Conservation (phyloP, 2,329 filamentous ascomycete species). For the Epichloe coenophiala region DNA sequence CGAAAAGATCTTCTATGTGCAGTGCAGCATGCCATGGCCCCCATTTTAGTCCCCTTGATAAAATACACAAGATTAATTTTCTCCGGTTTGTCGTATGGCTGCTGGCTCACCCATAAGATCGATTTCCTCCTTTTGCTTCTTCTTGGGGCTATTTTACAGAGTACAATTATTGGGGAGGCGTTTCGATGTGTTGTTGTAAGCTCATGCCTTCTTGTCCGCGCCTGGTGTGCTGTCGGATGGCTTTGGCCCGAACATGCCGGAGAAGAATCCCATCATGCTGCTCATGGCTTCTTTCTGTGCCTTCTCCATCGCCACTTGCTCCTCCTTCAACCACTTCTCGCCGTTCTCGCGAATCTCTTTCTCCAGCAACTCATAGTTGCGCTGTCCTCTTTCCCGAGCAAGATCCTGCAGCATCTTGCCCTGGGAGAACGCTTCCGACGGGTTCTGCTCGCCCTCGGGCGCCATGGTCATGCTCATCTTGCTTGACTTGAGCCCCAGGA, state of each 20-base stretch:
- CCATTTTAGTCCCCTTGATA: neutral
- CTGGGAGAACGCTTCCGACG: constrained; percentile 67
- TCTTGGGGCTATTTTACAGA: neutral
- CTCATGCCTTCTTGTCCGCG: constrained; percentile 9
- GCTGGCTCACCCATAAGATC: neutral
- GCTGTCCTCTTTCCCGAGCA: constrained; percentile 80
- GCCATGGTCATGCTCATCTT: constrained; percentile 48
- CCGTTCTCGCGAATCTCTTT: constrained; percentile 87
- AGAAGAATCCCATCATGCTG: constrained; percentile 72
- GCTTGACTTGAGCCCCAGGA: constrained; percentile 65
- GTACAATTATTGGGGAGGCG: neutral
- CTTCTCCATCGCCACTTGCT: constrained; percentile 78
- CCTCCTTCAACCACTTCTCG: constrained; percentile 90
- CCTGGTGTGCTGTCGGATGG: constrained; percentile 3
- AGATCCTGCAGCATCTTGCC: constrained; percentile 97
- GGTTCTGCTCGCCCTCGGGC: constrained; percentile 53
- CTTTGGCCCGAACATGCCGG: constrained; percentile 15
- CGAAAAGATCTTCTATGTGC: constrained; percentile 1
- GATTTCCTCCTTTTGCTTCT: neutral
- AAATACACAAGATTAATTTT: neutral
- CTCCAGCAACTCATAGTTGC: constrained; percentile 80
- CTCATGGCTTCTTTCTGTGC: constrained; percentile 81
- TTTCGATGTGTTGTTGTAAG: neutral
- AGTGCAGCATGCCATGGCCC: neutral
- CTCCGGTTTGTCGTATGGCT: neutral